Conservation (phyloP, 805 yeast genomes). For the Starmerella potacharoeniae region DNA sequence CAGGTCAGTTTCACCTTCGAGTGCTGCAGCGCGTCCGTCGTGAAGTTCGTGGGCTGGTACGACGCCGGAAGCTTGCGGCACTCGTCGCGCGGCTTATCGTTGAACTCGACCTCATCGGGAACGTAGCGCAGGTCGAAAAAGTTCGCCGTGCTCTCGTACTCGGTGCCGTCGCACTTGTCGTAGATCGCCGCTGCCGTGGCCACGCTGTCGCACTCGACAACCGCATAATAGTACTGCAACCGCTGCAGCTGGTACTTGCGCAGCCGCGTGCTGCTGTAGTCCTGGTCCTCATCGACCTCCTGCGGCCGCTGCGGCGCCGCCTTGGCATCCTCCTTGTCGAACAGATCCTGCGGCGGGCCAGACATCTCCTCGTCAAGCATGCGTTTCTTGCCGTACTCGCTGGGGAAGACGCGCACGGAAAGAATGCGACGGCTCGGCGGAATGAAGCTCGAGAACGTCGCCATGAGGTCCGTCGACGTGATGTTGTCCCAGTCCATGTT, state of each 20-base stretch:
- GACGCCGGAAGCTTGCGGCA: conserved; percentile 63
- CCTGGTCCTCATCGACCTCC: conserved; percentile 57
- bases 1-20: conserved; percentile 93
- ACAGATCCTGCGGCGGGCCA: conserved; percentile 86
- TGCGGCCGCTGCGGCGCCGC: conserved; percentile 25
- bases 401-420: conserved; percentile 66
- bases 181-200: conserved; percentile 65
- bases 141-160: conserved; percentile 91
- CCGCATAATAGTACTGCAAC: conserved; percentile 84
- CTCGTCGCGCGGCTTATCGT: conserved; percentile 59
- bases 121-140: conserved; percentile 83
- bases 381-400: conserved; percentile 86
- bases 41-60: conserved; percentile 71
- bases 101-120: conserved; percentile 87
- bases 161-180: conserved; percentile 85
- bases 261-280: conserved; percentile 71
- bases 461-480: conserved; percentile 76
- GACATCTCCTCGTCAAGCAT: conserved; percentile 80
- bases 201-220: conserved; percentile 68
- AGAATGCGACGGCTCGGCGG: conserved; percentile 61
- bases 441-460: conserved; percentile 75
- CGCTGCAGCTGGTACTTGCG: conserved; percentile 89
- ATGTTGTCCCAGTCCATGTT: conserved; percentile 97
- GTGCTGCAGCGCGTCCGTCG: conserved; percentile 91
- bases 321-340: conserved; percentile 34